Evolutionary conservation across 2,329 filamentous ascomycete species (phyloP).

Genomic region (Diaporthe nobilis): DNA sequence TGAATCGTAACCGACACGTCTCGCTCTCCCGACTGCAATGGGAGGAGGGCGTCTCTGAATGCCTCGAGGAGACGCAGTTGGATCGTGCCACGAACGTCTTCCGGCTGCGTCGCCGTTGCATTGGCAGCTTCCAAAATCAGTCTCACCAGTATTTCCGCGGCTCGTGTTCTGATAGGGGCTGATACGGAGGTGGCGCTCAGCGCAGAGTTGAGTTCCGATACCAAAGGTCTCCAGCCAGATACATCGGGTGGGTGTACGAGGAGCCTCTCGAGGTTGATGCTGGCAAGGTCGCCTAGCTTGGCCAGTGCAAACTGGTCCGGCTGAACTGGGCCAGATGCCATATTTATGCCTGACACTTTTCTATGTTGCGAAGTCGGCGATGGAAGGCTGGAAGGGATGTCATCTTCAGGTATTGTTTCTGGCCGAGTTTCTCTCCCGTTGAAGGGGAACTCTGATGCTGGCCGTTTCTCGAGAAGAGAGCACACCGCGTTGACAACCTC

Average conservation of each 20-base stretch:
- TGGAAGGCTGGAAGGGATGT: conserved; percentile 49
- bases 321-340: conserved; percentile 67
- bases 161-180: conserved; percentile 69
- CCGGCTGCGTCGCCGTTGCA: conserved; percentile 66
- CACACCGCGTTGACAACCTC: conserved; percentile 84
- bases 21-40: conserved; percentile 68
- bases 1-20: conserved; percentile 70
- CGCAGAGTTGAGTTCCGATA: conserved; percentile 65
- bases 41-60: conserved; percentile 71
- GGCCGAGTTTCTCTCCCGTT: conserved; percentile 52
- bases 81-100: conserved; percentile 69
- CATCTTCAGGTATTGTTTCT: conserved; percentile 53
- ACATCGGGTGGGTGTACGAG: conserved; percentile 74
- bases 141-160: conserved; percentile 75
- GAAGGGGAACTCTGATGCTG: conserved; percentile 44
- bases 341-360: conserved; percentile 62
- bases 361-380: conserved; percentile 57
- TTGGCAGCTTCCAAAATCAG: conserved; percentile 71
- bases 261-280: conserved; percentile 82
- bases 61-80: conserved; percentile 81
- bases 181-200: conserved; percentile 63
- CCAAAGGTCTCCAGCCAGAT: conserved; percentile 83
- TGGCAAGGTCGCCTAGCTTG: conserved; percentile 80
- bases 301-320: conserved; percentile 78
- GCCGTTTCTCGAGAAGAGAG: conserved; percentile 69